Base-by-base conservation (phyloP, 23 red algal genomes). In the Gracilaria caudata region DNA sequence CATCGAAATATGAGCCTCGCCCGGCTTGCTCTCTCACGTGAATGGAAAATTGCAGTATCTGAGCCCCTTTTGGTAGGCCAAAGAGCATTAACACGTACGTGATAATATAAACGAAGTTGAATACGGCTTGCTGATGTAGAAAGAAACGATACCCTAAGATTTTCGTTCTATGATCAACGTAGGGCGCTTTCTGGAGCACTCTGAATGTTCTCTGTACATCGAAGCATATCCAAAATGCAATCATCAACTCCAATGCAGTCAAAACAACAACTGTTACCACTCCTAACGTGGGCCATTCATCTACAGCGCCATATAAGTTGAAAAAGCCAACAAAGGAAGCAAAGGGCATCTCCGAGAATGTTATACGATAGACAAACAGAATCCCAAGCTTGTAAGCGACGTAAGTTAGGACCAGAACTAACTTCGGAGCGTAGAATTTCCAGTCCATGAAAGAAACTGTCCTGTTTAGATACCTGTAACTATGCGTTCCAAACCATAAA, bases 71-170 rank as follows among this genome's bases (percentile, higher is more conserved):
- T 23, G 77, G 64, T 37, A 86, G 91, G 33, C 91, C 66, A 51
- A 92, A 70, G 5, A 84, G 79, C 17, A 84, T 68, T 17, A 84
- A 59, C 26, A 77, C 13, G 34, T 64, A 92, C 1, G 78, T 84
- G 8, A 35, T 40, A 2, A 86, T 61, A 34, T 81, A 81, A 10
- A 94, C 73, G 8, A 39, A 25, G 59, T 87, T 78, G 73, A 94
- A 86, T 9, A 94, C 47, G 9, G n/a, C 51, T 60, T 86, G 68
- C 16, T 94, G 91, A 47, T 86, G 77, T 7, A 94, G 32, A 54
- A 94, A 94, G 75, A 94, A 94, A 33, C 91, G 91, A 65, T 79
- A 94, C 14, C 81, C 91, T 38, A 94, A 59, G 44, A 86, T 84
- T 26, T 86, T 94, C 25, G 91, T 86, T 29, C 91, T 70, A 68